Conservation (phyloP, 2,329 filamentous ascomycete genomes). For the Knufia fluminis region DNA sequence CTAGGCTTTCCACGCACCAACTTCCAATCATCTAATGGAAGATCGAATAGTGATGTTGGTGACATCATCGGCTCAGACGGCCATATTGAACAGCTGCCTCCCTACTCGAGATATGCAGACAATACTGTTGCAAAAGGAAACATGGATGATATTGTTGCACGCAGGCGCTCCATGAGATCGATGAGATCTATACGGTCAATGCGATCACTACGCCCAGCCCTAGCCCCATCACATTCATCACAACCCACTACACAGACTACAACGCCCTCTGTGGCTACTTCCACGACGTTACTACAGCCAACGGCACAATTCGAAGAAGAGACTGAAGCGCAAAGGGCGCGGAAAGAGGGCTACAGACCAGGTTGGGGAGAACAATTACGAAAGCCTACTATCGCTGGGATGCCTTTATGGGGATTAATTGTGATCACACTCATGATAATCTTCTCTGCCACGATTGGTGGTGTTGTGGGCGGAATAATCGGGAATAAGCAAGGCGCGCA, state of each 20-base stretch:
- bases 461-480: slow-evolving; percentile 45
- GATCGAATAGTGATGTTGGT: slow-evolving; percentile 75
- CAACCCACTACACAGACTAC: slow-evolving; percentile 3
- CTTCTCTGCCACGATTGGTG: slow-evolving; percentile 43
- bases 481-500: slow-evolving; percentile 30
- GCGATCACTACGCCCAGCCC: not conserved
- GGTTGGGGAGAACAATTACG: slow-evolving; percentile 33
- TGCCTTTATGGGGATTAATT: slow-evolving; percentile 44
- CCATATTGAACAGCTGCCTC: slow-evolving; percentile 82
- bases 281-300: slow-evolving; percentile 4
- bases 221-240: slow-evolving; percentile 4
- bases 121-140: slow-evolving; percentile 52
- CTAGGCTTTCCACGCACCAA: slow-evolving; percentile 61
- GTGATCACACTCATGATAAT: slow-evolving; percentile 39
- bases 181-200: too few species aligned
- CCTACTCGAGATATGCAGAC: slow-evolving; percentile 83
- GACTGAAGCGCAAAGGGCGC: slow-evolving; percentile 21
- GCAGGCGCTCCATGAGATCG: not conserved
- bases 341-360: slow-evolving; percentile 28
- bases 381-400: slow-evolving; percentile 38
- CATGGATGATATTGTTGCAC: slow-evolving; percentile 18
- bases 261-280: slow-evolving; percentile 17
- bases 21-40: slow-evolving; percentile 60
- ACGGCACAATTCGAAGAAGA: slow-evolving; percentile 14
- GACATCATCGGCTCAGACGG: slow-evolving; percentile 82